These are phyloP conservation scores for Sporopachydermia cereana DNA, from an alignment of 1,139 yeast genomes.

Conservation along the genomic window DNA sequence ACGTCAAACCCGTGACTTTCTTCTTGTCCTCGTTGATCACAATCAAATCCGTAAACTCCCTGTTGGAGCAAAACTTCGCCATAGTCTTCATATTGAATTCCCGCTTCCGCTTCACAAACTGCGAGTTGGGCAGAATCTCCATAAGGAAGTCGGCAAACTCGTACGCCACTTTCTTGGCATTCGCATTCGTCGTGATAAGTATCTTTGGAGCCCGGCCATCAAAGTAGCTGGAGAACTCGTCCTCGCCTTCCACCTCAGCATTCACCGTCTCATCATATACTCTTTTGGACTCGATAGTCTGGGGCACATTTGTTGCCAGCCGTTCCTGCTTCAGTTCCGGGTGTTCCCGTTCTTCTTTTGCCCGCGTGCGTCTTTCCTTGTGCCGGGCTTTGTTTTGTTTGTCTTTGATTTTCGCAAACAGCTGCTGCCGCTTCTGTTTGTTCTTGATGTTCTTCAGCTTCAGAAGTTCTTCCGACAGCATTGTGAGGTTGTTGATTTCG, in stretches of 20 bases:
- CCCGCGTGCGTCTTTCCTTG: slow-evolving; percentile 61
- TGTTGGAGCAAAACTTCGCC: slow-evolving; percentile 65
- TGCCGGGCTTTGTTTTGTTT: slow-evolving; percentile 71
- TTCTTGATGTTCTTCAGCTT: slow-evolving; percentile 39
- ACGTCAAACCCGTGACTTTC: slow-evolving; percentile 79
- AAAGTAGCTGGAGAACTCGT: slow-evolving; percentile 60
- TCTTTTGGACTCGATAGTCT: slow-evolving; percentile 80
- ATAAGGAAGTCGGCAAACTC: slow-evolving; percentile 80
- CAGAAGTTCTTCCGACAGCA: slow-evolving; percentile 11
- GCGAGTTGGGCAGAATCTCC: slow-evolving; percentile 76
- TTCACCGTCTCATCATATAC: slow-evolving; percentile 83
- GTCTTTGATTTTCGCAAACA: slow-evolving; percentile 63
- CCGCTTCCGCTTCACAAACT: slow-evolving; percentile 76
- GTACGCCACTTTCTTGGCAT: slow-evolving; percentile 79
- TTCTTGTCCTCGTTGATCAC: slow-evolving; percentile 92
- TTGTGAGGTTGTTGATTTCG: too few species aligned
- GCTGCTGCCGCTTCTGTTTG: slow-evolving; percentile 69
- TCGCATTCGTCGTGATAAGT: slow-evolving; percentile 75
- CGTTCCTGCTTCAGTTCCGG: slow-evolving; percentile 78
- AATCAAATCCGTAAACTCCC: slow-evolving; percentile 79
- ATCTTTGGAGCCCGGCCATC: slow-evolving; percentile 62
- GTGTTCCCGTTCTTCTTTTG: slow-evolving; percentile 70
- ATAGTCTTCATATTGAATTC: slow-evolving; percentile 80
- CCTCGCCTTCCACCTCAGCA: slow-evolving; percentile 68
- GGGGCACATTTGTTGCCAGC: slow-evolving; percentile 68